Evolutionary conservation across 148 eudicot genomes (phyloP), one percentile per base, ranked within the genome.

Genomic region (Amaranthus hypochondriacus): DNA sequence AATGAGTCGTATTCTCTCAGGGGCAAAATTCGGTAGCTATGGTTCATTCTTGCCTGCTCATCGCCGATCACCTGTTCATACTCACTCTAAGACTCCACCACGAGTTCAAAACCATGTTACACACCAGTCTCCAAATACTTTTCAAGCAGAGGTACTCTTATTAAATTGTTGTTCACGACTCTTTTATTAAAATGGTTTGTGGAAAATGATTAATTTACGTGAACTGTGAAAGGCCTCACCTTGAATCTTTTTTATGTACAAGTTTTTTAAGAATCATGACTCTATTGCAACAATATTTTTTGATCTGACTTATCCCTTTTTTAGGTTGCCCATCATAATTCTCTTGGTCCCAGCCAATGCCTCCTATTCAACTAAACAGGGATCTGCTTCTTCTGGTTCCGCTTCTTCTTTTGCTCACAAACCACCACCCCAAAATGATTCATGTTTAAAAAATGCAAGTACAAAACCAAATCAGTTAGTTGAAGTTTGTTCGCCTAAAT

Each of bases 21-120:
- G 98, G 68, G 85, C 98, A 72, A 95, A 92, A 80, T 90, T 81
- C 80, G 98, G 98, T 72, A 92, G 86, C 54, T 95, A 95, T 77
- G 98, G 98, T 76, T 90, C 98, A 62, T 95, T 95, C 84, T 79
- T 95, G 81, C 95, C 93, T 50, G 79, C 90, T 48, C 79, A 92
- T 81, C 93, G 87, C 63, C 89, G 93, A 43, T 91, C 96, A 71
- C 97, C 98, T 76, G 82, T 80, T 75, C 65, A 79, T 73, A 69
- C 87, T 58, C 87, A 82, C 75, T 74, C 90, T 77, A 87, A 73
- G 83, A 88, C 85, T 76, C 88, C 93, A 18, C 76, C 80, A 75
- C 88, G 87, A 71, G 81, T 68, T 73, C 87, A 80, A 76, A 86
- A 79, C 72, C 61, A 66, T 73, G 76, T 69, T 75, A 77, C 83